These are phyloP conservation scores for Salix udensis DNA, from an alignment of 345 rosid species.

Conservation along the genomic window DNA sequence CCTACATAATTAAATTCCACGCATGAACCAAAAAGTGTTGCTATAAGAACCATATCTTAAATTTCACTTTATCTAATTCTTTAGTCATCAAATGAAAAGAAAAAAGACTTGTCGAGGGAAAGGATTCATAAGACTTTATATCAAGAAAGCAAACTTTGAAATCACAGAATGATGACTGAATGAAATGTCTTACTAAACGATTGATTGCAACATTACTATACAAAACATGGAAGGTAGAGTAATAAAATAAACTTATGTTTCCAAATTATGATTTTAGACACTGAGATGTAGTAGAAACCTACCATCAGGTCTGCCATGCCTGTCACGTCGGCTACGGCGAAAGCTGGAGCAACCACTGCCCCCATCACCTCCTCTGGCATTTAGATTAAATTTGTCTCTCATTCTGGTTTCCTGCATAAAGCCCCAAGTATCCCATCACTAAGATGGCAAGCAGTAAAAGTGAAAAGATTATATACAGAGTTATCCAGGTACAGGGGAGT, in stretches of 20 bases:
- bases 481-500: not conserved
- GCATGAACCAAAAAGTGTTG: not conserved
- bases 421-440: conserved; percentile 1
- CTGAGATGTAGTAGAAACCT: not conserved
- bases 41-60: not conserved
- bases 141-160: not conserved
- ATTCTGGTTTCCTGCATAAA: conserved; percentile 57
- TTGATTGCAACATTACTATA: not conserved
- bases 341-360: conserved; percentile 57
- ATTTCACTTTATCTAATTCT: not conserved
- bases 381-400: conserved; percentile 47
- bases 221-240: not conserved
- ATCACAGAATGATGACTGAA: not conserved
- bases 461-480: not conserved
- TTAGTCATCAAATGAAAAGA: not conserved
- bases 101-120: not conserved
- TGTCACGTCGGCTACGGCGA: conserved; percentile 47
- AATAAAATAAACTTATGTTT: not conserved
- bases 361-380: conserved; percentile 66
- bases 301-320: conserved; percentile 62
- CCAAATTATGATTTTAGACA: not conserved
- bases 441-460: not conserved
- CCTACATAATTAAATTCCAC: conserved; percentile 42
- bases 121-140: not conserved
- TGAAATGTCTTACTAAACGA: not conserved